Evolutionary conservation across 805 yeast species (phyloP), one percentile per base, ranked within the genome.

Genomic region (Wickerhamiella bombiphila): DNA sequence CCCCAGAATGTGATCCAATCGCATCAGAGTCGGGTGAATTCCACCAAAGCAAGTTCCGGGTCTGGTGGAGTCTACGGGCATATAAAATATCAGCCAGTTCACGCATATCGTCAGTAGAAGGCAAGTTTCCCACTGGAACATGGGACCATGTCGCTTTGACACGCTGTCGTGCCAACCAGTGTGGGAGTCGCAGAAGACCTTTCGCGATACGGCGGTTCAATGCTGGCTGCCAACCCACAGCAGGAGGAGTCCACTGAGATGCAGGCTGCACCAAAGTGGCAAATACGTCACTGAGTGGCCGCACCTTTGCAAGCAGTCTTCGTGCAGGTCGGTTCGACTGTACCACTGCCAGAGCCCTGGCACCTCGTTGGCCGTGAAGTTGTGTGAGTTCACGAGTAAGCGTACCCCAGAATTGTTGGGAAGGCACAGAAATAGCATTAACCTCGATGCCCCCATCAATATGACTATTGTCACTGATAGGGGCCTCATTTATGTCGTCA

Each of bases 41-140:
- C 97, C 98, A 91, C 97, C 98, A 91, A 22, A 93, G 60, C 4
- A 88, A 77, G 29, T 80, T 70, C 42, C 74, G 72, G 34, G 72
- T 70, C 34, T 72, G 66, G 15, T 63, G 63, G 39, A 91, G 65
- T 36, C 75, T 66, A 50, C 98, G 66, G 0, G 97, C 93, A 56
- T 82, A 91, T 39, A 75, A 75, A 30, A 88, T 68, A 56, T 91
- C 99, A 42, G 88, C 79, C 49, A 85, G 62, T 48, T 72, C 80
- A 0, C 80, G 76, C 58, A 76, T 65, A 45, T 81, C 79, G 41
- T 80, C 88, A 1, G 45, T 41, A n/a, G 74, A 65, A 44, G 74
- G 75, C 45, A 88, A 59, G 51, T 91, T 88, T 53, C 97, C 82
- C 25, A 91, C 53, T 2, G 98, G 98, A 35, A 91, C 70, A 39